Percentiles rank a stretch among this genome's conserved stretches.
These are phyloP conservation scores for Mucor irregularis DNA, from an alignment of 371 early-diverging fungal genomes.

Conservation along the genomic window DNA sequence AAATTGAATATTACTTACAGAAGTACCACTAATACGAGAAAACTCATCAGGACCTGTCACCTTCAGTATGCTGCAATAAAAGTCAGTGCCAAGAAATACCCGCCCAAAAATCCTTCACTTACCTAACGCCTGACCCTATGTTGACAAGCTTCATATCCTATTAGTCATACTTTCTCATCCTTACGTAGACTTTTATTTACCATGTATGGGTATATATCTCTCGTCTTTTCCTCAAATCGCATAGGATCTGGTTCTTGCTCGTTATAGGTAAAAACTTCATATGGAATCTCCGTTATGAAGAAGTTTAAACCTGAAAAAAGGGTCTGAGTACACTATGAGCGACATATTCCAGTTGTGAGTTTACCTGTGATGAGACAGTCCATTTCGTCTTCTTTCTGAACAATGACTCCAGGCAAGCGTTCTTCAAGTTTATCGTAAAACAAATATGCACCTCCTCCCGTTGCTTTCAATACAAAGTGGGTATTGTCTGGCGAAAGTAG, in stretches of 20 bases:
- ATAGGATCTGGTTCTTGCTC: constrained; percentile 69
- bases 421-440: constrained; percentile 62
- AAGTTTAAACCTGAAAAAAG: constrained; percentile 84
- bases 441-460: constrained; percentile 86
- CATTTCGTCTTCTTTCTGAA: constrained; percentile 88
- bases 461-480: constrained; percentile 67
- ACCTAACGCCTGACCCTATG: constrained; percentile 89
- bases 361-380: constrained; percentile 79
- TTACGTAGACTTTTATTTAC: constrained; percentile 26
- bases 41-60: constrained; percentile 76
- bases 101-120: constrained; percentile 5
- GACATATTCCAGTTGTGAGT: no score
- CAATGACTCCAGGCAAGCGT: constrained; percentile 56
- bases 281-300: constrained; percentile 88
- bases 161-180: no score
- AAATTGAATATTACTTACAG: no score
- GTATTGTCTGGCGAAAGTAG: constrained; percentile 29
- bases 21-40: constrained; percentile 91
- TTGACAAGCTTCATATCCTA: constrained; percentile 78
- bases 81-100: not conserved
- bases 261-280: constrained; percentile 94
- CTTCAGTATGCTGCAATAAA: constrained; percentile 66
- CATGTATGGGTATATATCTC: constrained; percentile 81
- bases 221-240: constrained; percentile 76
- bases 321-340: no score